Evolutionary conservation across 129 eudicot genomes (phyloP).

Genomic region (Rutidosis leptorrhynchoides): DNA sequence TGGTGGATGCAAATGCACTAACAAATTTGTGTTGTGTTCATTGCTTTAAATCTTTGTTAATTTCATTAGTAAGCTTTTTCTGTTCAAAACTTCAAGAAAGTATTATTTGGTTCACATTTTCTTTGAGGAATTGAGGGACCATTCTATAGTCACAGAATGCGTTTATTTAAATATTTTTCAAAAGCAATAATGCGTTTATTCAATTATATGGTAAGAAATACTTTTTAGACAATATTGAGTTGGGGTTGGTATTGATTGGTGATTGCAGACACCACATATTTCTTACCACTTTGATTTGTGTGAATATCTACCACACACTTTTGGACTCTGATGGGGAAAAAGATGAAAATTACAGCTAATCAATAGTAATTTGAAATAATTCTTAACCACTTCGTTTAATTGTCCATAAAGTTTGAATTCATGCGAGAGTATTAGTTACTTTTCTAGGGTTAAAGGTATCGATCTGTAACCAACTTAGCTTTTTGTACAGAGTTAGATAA

Average conservation of each 20-base stretch:
- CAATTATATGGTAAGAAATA: neutral
- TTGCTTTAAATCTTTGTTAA: neutral
- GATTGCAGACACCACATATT: neutral
- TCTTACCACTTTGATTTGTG: neutral
- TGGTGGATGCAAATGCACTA: constrained; percentile 2
- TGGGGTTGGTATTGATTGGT: constrained; percentile 7
- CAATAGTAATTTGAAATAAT: neutral
- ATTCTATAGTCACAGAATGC: neutral
- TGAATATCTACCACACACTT: neutral
- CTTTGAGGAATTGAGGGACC: no score
- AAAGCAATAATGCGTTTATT: no score
- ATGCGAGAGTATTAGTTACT: neutral
- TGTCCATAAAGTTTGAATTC: neutral
- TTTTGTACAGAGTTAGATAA: no score
- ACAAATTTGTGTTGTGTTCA: neutral
- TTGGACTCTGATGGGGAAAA: neutral
- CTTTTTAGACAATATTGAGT: neutral
- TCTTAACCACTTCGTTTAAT: neutral
- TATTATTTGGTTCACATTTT: neutral
- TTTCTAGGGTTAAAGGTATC: no score
- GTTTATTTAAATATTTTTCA: no score
- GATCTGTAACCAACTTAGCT: no score
- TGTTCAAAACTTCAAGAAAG: neutral
- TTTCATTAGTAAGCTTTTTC: neutral
- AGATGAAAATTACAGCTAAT: neutral